phyloP scores from a whole-genome alignment of 2,329 filamentous ascomycete species.

The Paramyrothecium roridum region DNA sequence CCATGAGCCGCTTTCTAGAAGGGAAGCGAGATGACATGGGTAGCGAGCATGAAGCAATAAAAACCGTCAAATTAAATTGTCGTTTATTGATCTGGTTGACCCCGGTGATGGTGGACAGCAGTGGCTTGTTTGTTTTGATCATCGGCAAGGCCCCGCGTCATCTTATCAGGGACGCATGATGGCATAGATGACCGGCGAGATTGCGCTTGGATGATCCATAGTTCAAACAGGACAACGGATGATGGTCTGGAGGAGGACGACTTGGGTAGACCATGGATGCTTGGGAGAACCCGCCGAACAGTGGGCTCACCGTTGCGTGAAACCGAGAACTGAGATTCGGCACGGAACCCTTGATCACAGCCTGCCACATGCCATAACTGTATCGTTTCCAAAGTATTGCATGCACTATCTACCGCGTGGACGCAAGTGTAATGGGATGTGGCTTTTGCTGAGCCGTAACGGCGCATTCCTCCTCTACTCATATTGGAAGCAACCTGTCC shows the following conservation, averaged over 20 bases:
- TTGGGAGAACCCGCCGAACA: not conserved
- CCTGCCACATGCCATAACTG: not conserved
- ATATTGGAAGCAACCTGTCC: too few species aligned
- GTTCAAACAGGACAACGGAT: not conserved
- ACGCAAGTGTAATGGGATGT: too few species aligned
- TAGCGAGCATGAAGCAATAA: not conserved
- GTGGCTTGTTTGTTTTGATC: not conserved
- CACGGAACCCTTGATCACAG: not conserved
- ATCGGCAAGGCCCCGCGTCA: not conserved
- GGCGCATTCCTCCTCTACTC: too few species aligned
- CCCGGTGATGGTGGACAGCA: not conserved
- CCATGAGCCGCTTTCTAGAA: not conserved
- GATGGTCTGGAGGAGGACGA: not conserved
- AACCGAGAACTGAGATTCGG: not conserved
- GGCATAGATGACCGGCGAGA: not conserved
- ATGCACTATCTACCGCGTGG: too few species aligned
- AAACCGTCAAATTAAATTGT: not conserved
- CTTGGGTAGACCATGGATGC: not conserved
- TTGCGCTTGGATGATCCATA: not conserved
- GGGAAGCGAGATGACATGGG: conserved; percentile 1
- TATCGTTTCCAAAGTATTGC: too few species aligned
- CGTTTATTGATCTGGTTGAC: not conserved
- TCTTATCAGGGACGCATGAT: not conserved
- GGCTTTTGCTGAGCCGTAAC: too few species aligned
- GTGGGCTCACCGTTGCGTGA: not conserved